Conservation (phyloP, 2,329 filamentous ascomycete species). For the Penicillium nordicum region DNA sequence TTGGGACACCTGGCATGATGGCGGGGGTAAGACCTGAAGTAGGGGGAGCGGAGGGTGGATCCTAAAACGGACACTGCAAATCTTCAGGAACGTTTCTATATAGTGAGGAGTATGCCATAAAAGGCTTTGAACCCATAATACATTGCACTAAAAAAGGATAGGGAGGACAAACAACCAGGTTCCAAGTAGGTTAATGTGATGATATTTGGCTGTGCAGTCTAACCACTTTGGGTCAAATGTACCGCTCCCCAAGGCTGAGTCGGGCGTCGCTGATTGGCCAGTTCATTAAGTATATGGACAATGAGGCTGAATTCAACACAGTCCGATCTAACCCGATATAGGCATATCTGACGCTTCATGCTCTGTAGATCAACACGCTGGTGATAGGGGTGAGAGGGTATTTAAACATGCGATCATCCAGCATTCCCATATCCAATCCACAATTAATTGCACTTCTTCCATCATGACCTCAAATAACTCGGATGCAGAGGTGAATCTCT, state of each 20-base stretch:
- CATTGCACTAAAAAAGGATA: background rate
- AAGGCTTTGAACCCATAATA: background rate
- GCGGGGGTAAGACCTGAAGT: background rate
- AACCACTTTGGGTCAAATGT: conserved; percentile 16
- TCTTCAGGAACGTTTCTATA: background rate
- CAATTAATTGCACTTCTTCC: background rate
- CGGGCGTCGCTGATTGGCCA: conserved; percentile 4
- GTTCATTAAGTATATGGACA: background rate
- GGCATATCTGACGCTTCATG: background rate
- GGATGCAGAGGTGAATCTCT: conserved; percentile 11
- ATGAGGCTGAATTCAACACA: background rate
- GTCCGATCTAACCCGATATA: background rate
- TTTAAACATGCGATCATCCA: conserved; percentile 3
- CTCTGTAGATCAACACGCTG: background rate
- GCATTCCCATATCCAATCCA: background rate
- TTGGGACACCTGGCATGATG: conserved; percentile 55
- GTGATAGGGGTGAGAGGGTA: background rate
- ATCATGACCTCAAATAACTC: conserved; percentile 12
- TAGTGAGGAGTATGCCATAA: too few relatives aligned
- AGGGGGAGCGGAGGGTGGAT: background rate
- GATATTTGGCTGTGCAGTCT: conserved; percentile 4
- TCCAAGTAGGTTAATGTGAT: background rate
- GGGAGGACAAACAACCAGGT: too few relatives aligned
- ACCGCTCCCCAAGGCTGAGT: conserved; percentile 9
- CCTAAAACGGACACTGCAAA: conserved; percentile 1